phyloP scores from a whole-genome alignment of 495 filamentous ascomycete genomes.

The Pseudoneurospora amorphoporcata region DNA sequence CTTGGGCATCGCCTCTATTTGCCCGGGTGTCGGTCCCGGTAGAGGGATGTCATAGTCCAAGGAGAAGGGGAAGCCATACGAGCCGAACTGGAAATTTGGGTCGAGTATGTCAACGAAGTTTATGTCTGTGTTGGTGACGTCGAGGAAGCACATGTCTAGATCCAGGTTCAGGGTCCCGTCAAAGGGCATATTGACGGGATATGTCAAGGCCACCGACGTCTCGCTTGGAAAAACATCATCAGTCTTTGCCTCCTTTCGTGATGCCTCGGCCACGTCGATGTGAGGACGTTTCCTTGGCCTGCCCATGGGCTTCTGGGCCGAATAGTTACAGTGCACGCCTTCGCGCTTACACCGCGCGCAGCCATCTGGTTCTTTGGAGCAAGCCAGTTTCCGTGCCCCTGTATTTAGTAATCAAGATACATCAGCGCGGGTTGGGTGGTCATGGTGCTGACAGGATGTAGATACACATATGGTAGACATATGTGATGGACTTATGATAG shows the following conservation, averaged over 20 bases:
- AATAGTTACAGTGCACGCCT: constrained; percentile 46
- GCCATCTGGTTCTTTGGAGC: constrained; percentile 45
- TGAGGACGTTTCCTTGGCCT: constrained; percentile 46
- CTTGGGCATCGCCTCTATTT: neutral
- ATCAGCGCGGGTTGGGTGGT: neutral
- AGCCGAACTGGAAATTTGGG: constrained; percentile 2
- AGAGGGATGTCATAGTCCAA: neutral
- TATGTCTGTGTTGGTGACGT: constrained; percentile 18
- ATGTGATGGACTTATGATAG: neutral
- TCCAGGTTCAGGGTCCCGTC: constrained; percentile 18
- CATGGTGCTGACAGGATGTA: neutral
- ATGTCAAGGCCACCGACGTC: neutral
- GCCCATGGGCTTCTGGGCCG: constrained; percentile 52
- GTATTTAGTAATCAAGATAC: constrained; percentile 13
- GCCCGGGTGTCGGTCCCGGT: neutral
- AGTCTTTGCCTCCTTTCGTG: neutral
- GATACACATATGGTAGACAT: neutral
- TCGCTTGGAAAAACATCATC: neutral
- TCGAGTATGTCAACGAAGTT: constrained; percentile 24
- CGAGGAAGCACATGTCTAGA: constrained; percentile 25
- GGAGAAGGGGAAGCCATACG: neutral
- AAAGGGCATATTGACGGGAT: constrained; percentile 9
- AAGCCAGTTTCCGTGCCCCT: constrained; percentile 53
- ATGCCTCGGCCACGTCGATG: constrained; percentile 18
- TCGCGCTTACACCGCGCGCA: constrained; percentile 48